Base-by-base conservation (phyloP, 1,284 basidiomycete genomes). In the Apiotrichum siamense region DNA sequence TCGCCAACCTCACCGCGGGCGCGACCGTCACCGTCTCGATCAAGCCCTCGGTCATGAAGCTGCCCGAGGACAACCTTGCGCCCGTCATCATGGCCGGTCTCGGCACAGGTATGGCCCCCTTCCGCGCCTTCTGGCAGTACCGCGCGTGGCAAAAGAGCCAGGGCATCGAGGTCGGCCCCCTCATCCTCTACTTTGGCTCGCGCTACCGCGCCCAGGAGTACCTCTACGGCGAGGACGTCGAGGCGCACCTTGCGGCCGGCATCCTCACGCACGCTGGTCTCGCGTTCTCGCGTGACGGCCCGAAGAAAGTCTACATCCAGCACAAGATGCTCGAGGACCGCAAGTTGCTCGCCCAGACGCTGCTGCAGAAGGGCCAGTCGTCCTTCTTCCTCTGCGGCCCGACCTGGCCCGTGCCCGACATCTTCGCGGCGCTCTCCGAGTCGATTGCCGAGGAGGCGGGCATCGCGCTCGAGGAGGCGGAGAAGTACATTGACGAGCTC, bases 21-120 rank as follows among this genome's bases (percentile, higher is more conserved):
- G 87, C 89, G 73, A 86, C 93, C 75, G 91, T 98, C 29, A 97
- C 93, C 2, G 94, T 97, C 17, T 97, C 92, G 18, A 87, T 98
- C 76, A 97, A 97, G 76, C 96, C 96, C 21, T 94, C 90, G 66
- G 94, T 98, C 43, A 98, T 98, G 94, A 98, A 97, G 82, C 79
- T 96, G 11, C 94, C 96, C 51, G 86, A 87, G 4, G 79, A 84
- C 69, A 79, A 85, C 68, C 80, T 79, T 53, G 91, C 96, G 72
- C 94, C 94, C 42, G 81, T 98, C 75, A 96, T 98, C 76, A 93
- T 98, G 88, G 92, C 94, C 44, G 94, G 94, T 67, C 84, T 98
- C 38, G 96, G 94, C 50, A 98, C 96, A 1, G 94, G 76, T 55
- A 94, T 92, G 6, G 94, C 94, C 13, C 94, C 94, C 36, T 98